Percentiles rank a stretch among this genome's conserved stretches.
phyloP scores from a whole-genome alignment of 768 basidiomycete genomes.

The Xerocomus spinulosus region DNA sequence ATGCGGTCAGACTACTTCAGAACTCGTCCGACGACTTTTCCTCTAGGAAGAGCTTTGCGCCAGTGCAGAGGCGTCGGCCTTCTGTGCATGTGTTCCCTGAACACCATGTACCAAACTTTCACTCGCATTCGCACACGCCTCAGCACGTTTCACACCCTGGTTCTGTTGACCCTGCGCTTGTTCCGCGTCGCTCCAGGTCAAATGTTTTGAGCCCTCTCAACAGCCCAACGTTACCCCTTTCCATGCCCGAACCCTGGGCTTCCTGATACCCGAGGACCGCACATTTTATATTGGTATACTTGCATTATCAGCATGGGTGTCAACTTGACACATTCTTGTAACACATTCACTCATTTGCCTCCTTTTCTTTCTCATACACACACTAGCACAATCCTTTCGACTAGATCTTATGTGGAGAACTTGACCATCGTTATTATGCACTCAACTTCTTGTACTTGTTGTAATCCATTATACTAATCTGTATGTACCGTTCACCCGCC shows the following conservation, averaged over 20 bases:
- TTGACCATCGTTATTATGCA: too few relatives aligned
- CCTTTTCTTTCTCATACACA: background rate
- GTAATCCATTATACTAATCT: background rate
- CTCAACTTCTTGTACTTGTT: background rate
- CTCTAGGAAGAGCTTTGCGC: background rate
- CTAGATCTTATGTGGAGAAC: too few relatives aligned
- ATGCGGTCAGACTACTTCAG: constrained; percentile 41
- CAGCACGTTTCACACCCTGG: background rate
- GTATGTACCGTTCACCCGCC: too few relatives aligned
- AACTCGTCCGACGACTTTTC: constrained; percentile 15
- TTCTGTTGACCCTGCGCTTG: constrained; percentile 1
- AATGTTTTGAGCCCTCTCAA: constrained; percentile 9
- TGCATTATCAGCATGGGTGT: too few relatives aligned
- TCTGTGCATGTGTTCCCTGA: constrained; percentile 11
- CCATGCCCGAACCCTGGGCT: constrained; percentile 28
- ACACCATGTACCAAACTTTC: constrained; percentile 1
- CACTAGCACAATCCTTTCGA: too few relatives aligned
- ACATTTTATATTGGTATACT: constrained; percentile 8
- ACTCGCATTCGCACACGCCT: constrained; percentile 1
- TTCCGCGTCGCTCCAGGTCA: background rate
- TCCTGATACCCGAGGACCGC: constrained; percentile 1
- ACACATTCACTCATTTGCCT: constrained; percentile 1
- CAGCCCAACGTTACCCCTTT: constrained; percentile 4
- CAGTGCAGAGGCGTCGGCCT: constrained; percentile 2
- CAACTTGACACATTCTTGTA: constrained; percentile 7